A percentile compares a stretch with the other conserved stretches of the same genome.
Evolutionary conservation across 2,329 filamentous ascomycete genomes (phyloP).

Genomic region (Ciborinia camelliae): DNA sequence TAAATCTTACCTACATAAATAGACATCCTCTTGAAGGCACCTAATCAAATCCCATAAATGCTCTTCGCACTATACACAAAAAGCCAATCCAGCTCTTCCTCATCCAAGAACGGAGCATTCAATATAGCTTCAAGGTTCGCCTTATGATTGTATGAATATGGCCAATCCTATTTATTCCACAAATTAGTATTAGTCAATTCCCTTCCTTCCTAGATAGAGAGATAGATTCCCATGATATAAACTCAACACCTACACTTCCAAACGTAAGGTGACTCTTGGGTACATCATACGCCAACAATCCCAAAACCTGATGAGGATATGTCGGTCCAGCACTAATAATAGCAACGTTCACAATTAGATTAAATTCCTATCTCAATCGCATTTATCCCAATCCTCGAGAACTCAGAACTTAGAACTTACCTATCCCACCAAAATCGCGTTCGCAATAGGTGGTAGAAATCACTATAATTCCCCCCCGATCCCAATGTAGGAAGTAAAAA

Average conservation of each 20-base stretch:
- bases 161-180: not conserved
- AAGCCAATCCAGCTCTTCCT: not conserved
- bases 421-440: slow-evolving; percentile 13
- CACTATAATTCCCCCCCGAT: not conserved
- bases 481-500: not conserved
- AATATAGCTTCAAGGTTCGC: not conserved
- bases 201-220: too few species aligned
- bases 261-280: not conserved
- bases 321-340: not conserved
- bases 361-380: too few species aligned
- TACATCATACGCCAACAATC: not conserved
- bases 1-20: not conserved
- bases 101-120: not conserved
- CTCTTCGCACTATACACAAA: not conserved
- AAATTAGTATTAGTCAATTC: not conserved
- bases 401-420: not conserved
- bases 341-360: not conserved
- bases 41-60: not conserved
- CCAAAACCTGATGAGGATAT: slow-evolving; percentile 6
- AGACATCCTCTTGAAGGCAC: not conserved
- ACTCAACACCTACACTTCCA: not conserved
- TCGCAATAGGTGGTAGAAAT: not conserved
- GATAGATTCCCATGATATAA: too few species aligned
- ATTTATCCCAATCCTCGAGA: too few species aligned
- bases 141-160: not conserved